Evolutionary conservation across 257 asterid species (phyloP).

Genomic region (Ajuga chamaepitys): DNA sequence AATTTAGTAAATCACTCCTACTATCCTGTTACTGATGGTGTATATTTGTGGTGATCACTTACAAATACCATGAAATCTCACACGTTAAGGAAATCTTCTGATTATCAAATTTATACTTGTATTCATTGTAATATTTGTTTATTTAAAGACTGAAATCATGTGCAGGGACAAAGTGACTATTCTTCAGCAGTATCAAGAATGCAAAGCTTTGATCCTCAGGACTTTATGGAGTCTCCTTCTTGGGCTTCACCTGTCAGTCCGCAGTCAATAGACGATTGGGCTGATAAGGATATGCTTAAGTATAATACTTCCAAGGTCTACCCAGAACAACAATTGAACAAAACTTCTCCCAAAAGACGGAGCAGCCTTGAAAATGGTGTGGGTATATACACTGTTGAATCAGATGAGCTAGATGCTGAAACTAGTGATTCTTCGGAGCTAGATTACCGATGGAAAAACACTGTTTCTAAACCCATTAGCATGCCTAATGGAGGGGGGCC

Average conservation of each 20-base stretch:
- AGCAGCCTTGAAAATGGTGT: slow-evolving; percentile 29
- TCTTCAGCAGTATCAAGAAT: slow-evolving; percentile 30
- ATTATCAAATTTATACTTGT: background rate
- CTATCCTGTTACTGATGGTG: background rate
- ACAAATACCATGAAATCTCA: background rate
- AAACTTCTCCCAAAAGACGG: slow-evolving; percentile 15
- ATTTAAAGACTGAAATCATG: background rate
- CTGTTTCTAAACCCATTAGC: slow-evolving; percentile 26
- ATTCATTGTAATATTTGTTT: background rate
- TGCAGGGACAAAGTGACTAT: slow-evolving; percentile 35
- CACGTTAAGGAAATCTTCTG: background rate
- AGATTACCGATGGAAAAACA: slow-evolving; percentile 38
- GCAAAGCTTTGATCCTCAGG: slow-evolving; percentile 51
- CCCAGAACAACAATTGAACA: slow-evolving; percentile 15
- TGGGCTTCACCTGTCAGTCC: slow-evolving; percentile 31
- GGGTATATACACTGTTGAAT: slow-evolving; percentile 23
- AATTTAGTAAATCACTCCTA: background rate
- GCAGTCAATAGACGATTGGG: slow-evolving; percentile 42
- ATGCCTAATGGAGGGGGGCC: slow-evolving; percentile 34
- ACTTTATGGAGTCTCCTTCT: slow-evolving; percentile 36
- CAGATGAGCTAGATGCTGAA: slow-evolving; percentile 46
- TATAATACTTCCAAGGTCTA: slow-evolving; percentile 22
- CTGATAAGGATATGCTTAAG: slow-evolving; percentile 45
- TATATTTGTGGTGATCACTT: background rate
- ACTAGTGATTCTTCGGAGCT: slow-evolving; percentile 56